Evolutionary conservation across 176 grass and related monocot genomes (phyloP), one percentile per base, ranked within the genome.

Genomic region (Musa troglodytarum): DNA sequence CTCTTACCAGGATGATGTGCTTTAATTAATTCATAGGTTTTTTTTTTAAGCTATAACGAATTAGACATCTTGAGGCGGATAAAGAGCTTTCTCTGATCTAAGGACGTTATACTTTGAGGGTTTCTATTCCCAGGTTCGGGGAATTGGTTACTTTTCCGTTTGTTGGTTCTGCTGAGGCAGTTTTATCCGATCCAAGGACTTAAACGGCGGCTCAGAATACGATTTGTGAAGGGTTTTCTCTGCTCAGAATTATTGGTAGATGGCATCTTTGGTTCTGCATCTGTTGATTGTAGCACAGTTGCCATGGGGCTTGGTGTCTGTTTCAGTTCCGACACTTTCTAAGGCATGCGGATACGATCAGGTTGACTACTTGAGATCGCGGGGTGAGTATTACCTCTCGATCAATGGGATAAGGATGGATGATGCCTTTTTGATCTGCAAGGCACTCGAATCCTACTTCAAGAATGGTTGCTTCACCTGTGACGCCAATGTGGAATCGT

Each of bases 371-470:
- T 86, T 79, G 74, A 65, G 86, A 53, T 69, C 71, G 28, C 61
- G 78, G 54, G 84, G 73, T 65, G 86, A 64, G 53, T 56, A 68
- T 34, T 80, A 83, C 52, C 50, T 99, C 24, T 89, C 83, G 10
- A 74, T 99, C 67, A 86, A 95, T 72, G 73, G 85, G 59, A 76
- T 64, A 72, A 74, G 78, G 65, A 79, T 92, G 51, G 81, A 85
- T 23, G 89, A 89, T 63, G 81, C 82, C 61, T 78, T 66, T 77
- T 29, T 86, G 75, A 81, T 82, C 43, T 99, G 96, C 78, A 62
- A 88, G 19, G 85, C 88, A 75, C 78, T 99, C 29, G 81, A 72
- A 23, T 88, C 79, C 20, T 88, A 95, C 87, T 89, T 86, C 21
- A 49, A 13, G 62, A 85, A 67, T 56, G 82, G 86, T 62, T 99